Conservation (phyloP, 2,329 filamentous ascomycete genomes). For the Cladosporium sp. region DNA sequence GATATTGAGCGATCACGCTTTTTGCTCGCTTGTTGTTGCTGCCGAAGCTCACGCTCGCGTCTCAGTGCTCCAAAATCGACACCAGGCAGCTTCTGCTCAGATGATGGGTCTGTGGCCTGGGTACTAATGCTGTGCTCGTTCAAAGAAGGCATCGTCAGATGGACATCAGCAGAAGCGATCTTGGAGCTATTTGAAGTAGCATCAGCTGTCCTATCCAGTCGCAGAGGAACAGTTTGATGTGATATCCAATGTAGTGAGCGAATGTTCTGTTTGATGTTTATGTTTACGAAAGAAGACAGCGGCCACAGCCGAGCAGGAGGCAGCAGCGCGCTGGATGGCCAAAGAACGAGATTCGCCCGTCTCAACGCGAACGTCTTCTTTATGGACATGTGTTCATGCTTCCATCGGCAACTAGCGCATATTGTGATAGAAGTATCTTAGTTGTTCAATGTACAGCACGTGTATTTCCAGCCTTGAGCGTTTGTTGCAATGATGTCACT, state of each 20-base stretch:
- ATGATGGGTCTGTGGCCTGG: neutral
- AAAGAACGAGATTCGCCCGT: neutral
- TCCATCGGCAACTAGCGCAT: neutral
- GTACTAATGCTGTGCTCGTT: neutral
- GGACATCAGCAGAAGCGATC: no score
- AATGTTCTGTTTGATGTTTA: neutral
- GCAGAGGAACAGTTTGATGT: no score
- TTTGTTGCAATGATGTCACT: no score
- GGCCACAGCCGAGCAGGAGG: neutral
- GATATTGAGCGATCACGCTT: constrained; percentile 55
- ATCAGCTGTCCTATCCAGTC: no score
- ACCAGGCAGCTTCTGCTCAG: neutral
- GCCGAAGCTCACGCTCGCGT: constrained; percentile 5
- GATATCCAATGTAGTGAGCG: no score
- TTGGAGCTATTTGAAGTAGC: no score
- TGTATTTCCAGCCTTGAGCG: no score
- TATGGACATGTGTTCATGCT: no score
- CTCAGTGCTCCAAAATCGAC: neutral
- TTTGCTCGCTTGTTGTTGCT: neutral
- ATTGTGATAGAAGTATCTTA: neutral
- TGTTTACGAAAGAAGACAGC: neutral
- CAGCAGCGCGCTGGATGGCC: neutral
- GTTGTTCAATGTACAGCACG: neutral
- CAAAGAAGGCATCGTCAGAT: neutral
- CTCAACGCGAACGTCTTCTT: no score